Percentiles rank a stretch among this genome's conserved stretches.
phyloP scores from a whole-genome alignment of 2,329 filamentous ascomycete genomes.

The Talaromyces sp. region DNA sequence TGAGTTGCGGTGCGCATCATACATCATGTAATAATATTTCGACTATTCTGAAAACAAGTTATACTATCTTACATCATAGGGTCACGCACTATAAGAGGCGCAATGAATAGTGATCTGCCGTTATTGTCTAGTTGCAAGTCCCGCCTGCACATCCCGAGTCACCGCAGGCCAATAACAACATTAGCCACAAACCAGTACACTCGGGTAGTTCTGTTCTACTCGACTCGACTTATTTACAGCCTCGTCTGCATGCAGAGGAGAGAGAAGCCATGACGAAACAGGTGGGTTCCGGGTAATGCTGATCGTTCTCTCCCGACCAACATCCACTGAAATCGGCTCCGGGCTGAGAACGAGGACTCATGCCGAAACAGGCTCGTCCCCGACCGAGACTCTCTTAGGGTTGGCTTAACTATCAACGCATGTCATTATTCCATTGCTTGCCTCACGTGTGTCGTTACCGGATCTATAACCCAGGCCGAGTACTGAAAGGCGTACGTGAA shows the following conservation, averaged over 20 bases:
- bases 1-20: not conserved
- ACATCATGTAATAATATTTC: not conserved
- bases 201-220: no score
- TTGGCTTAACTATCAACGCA: not conserved
- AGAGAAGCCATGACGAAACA: not conserved
- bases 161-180: not conserved
- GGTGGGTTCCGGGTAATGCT: not conserved
- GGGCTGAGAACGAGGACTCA: not conserved
- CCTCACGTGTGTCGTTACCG: not conserved
- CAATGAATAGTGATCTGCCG: not conserved
- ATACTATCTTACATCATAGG: not conserved
- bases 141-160: not conserved
- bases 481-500: not conserved
- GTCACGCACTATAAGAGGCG: no score
- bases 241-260: no score
- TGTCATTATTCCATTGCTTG: not conserved
- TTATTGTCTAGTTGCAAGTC: not conserved
- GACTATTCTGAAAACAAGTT: not conserved
- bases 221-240: no score
- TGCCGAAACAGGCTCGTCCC: not conserved
- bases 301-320: not conserved
- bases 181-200: no score
- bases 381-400: not conserved
- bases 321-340: not conserved
- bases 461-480: not conserved